Conservation (phyloP, 805 yeast species). For the Yarrowia yakushimensis region DNA sequence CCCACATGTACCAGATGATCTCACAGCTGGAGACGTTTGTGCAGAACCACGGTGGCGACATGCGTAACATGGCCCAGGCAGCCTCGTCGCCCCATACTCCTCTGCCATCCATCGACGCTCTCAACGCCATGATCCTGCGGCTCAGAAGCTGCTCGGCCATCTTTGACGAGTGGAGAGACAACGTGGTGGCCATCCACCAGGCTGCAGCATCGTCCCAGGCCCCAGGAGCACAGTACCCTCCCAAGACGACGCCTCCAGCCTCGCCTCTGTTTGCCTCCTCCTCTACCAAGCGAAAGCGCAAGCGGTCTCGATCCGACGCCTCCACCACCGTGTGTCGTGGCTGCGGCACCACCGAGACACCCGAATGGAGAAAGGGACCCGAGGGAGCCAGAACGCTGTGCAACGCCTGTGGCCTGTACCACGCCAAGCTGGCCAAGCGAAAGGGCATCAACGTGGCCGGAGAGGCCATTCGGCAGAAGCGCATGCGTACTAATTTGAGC, state of each 20-base stretch:
- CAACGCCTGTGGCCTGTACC: constrained; percentile 79
- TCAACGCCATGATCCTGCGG: constrained; percentile 16
- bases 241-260: constrained; percentile 13
- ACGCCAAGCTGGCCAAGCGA: constrained; percentile 60
- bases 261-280: constrained; percentile 1
- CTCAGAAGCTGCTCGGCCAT: not conserved
- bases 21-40: constrained; percentile 17
- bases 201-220: not conserved
- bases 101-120: not conserved
- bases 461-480: constrained; percentile 37
- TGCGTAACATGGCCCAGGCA: constrained; percentile 1
- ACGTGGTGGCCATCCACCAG: constrained; percentile 8
- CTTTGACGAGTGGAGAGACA: constrained; percentile 21
- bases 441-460: constrained; percentile 54
- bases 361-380: constrained; percentile 85
- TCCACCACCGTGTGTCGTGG: constrained; percentile 40
- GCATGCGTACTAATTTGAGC: not conserved
- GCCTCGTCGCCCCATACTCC: not conserved
- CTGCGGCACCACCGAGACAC: constrained; percentile 59
- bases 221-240: not conserved
- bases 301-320: constrained; percentile 10
- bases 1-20: constrained; percentile 24
- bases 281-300: constrained; percentile 9
- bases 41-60: constrained; percentile 10
- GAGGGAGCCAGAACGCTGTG: constrained; percentile 71